These are phyloP conservation scores for Orbilia blumenaviensis DNA, from an alignment of 2,329 filamentous ascomycete species.

Conservation along the genomic window DNA sequence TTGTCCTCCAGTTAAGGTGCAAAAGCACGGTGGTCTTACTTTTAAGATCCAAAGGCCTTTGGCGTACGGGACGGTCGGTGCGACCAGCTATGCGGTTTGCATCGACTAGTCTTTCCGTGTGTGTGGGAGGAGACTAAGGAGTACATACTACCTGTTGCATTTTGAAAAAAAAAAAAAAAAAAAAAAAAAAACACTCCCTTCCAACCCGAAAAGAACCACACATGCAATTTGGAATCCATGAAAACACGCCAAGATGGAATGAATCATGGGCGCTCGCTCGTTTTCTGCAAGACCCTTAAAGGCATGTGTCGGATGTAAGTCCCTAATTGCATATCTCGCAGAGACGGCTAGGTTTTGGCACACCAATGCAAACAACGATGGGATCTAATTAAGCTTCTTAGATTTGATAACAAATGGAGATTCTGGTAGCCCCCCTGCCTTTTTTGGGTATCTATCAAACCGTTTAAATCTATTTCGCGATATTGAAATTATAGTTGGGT, in stretches of 20 bases:
- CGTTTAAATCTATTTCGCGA: neutral
- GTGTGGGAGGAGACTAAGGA: neutral
- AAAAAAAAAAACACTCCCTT: no score
- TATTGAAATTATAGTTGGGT: neutral
- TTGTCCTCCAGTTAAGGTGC: neutral
- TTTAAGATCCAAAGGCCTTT: neutral
- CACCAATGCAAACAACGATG: neutral
- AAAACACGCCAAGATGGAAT: slow-evolving; percentile 21
- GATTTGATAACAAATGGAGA: neutral
- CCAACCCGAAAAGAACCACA: slow-evolving; percentile 15
- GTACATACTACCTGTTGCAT: neutral
- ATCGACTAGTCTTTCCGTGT: neutral
- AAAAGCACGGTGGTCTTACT: neutral
- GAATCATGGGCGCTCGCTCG: neutral
- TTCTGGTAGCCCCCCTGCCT: neutral
- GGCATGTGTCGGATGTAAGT: neutral
- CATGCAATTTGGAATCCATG: neutral
- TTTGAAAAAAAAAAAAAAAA: no score
- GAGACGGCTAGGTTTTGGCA: neutral
- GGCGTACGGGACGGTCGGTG: neutral
- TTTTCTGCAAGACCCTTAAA: slow-evolving; percentile 26
- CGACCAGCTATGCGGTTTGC: slow-evolving; percentile 1
- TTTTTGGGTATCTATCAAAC: neutral
- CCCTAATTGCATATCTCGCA: neutral
- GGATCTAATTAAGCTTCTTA: neutral